Percentiles rank a stretch among this genome's conserved stretches.
Evolutionary conservation across 176 grass and related monocot species (phyloP).

Genomic region (Aegilops tauschii): DNA sequence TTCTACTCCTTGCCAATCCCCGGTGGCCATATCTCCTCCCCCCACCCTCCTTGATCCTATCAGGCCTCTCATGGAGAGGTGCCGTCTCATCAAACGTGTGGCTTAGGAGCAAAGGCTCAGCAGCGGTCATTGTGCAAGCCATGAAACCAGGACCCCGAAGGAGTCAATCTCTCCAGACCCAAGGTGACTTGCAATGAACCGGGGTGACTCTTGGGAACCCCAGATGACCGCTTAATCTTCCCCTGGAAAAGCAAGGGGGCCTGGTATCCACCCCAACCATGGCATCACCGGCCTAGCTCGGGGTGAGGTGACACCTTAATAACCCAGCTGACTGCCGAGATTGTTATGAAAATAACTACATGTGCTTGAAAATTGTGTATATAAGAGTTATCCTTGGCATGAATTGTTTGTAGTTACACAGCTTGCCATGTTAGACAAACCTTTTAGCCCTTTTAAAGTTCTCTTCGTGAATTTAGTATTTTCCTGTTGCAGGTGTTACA

Average conservation of each 20-base stretch:
- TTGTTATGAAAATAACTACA: neutral
- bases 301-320: neutral
- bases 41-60: neutral
- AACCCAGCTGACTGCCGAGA: neutral
- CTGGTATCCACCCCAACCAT: neutral
- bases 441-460: neutral
- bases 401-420: neutral
- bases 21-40: neutral
- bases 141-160: neutral
- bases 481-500: constrained; percentile 70
- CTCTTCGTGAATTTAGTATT: constrained; percentile 9
- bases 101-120: neutral
- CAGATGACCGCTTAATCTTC: neutral
- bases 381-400: neutral
- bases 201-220: constrained; percentile 3
- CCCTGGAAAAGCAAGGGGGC: neutral
- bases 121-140: neutral
- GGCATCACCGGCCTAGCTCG: neutral
- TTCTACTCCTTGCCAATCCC: neutral
- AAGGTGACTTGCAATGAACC: neutral
- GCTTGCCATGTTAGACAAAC: neutral
- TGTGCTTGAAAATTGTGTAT: neutral
- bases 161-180: neutral
- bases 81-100: neutral
- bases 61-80: neutral